A percentile compares a stretch with the other conserved stretches of the same genome.
phyloP scores from a whole-genome alignment of 169 alveolate species.

The Besnoitia besnoiti region DNA sequence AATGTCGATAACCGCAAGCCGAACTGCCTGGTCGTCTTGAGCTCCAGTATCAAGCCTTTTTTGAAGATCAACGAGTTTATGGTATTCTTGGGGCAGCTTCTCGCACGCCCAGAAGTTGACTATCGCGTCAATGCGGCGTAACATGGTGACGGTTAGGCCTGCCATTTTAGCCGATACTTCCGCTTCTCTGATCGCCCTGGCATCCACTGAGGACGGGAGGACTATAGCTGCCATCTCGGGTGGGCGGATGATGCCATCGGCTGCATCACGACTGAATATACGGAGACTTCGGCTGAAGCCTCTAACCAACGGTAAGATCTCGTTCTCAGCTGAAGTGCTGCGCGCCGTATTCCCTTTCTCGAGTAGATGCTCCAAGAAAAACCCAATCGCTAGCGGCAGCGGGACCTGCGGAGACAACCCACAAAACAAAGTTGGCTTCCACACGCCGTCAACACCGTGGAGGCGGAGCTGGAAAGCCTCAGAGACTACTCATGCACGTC shows the following conservation, averaged over 20 bases:
- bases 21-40: background rate
- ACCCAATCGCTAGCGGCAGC: background rate
- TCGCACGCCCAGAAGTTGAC: background rate
- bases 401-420: conserved; percentile 5
- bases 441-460: too few species aligned
- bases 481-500: too few species aligned
- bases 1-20: background rate
- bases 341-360: background rate
- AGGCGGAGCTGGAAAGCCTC: too few species aligned
- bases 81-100: background rate
- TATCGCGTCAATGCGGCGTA: background rate
- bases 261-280: background rate
- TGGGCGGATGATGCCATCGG: background rate
- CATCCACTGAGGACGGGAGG: background rate
- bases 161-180: background rate
- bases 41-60: background rate
- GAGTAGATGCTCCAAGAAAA: background rate
- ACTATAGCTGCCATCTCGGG: background rate
- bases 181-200: background rate
- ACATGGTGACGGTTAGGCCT: background rate
- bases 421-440: too few species aligned
- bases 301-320: background rate
- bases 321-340: background rate
- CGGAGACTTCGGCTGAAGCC: background rate
- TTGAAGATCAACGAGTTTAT: background rate